Conservation (phyloP, 1,284 basidiomycete genomes). For the Heliocybe sulcata region DNA sequence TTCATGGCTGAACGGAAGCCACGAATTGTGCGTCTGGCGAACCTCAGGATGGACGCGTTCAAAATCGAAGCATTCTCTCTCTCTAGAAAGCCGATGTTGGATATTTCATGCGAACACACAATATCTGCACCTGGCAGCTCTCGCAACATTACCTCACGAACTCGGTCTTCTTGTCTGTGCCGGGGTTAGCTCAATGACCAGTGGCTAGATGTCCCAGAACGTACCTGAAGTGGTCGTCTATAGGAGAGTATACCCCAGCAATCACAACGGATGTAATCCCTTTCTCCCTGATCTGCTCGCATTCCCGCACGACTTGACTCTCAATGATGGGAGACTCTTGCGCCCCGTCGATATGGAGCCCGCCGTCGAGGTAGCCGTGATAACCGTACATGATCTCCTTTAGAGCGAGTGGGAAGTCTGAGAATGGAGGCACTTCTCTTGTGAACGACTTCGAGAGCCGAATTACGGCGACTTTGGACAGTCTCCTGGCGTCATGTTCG, state of each 20-base stretch:
- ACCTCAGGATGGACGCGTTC: conserved; percentile 48
- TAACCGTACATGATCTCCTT: conserved; percentile 33
- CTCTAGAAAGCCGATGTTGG: conserved; percentile 48
- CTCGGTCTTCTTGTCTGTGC: conserved; percentile 35
- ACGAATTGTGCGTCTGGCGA: conserved; percentile 40
- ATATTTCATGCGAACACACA: conserved; percentile 37
- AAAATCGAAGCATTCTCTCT: conserved; percentile 58
- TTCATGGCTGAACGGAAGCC: conserved; percentile 43
- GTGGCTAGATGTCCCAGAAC: background rate
- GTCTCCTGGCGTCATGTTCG: conserved; percentile 35
- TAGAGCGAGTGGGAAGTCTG: conserved; percentile 38
- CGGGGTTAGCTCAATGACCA: background rate
- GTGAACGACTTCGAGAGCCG: conserved; percentile 43
- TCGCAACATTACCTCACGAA: conserved; percentile 30
- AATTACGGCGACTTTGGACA: conserved; percentile 45
- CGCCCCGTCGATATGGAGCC: conserved; percentile 18
- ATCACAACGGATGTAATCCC: conserved; percentile 26
- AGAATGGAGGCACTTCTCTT: conserved; percentile 30
- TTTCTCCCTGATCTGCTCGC: conserved; percentile 30
- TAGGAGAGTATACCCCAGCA: background rate
- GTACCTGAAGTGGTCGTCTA: background rate
- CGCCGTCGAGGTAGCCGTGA: conserved; percentile 38
- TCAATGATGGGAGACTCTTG: conserved; percentile 30
- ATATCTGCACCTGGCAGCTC: conserved; percentile 31
- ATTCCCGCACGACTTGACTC: conserved; percentile 35